Conservation (phyloP, 495 filamentous ascomycete species). For the Xanthoparmelia taractica region DNA sequence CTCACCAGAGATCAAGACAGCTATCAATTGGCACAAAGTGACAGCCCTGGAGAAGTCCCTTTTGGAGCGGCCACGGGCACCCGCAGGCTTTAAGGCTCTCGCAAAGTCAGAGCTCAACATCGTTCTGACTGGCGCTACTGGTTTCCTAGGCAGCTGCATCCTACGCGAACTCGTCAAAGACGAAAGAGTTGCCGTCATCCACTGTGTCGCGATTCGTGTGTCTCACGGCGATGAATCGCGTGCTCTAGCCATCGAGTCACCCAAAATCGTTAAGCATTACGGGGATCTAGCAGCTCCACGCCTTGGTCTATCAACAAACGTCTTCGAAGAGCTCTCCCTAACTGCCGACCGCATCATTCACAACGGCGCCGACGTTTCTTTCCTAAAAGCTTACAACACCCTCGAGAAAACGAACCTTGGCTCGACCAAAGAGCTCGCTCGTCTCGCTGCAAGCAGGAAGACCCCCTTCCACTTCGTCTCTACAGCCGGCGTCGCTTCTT, state of each 20-base stretch:
- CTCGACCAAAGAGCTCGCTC: slow-evolving; percentile 39
- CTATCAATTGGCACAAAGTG: slow-evolving; percentile 24
- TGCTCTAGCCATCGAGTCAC: slow-evolving; percentile 1
- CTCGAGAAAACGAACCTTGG: slow-evolving; percentile 38
- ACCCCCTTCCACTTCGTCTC: slow-evolving; percentile 49
- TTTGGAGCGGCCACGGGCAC: slow-evolving; percentile 21
- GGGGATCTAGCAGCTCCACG: slow-evolving; percentile 33
- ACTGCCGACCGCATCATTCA: slow-evolving; percentile 43
- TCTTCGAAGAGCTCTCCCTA: slow-evolving; percentile 27
- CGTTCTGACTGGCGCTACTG: slow-evolving; percentile 31
- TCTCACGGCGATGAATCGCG: not conserved
- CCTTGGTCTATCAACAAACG: slow-evolving; percentile 34
- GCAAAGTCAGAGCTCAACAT: slow-evolving; percentile 13
- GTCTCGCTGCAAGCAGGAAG: slow-evolving; percentile 27
- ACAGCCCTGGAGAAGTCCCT: slow-evolving; percentile 18
- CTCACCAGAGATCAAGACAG: slow-evolving; percentile 4
- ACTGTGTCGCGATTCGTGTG: slow-evolving; percentile 25
- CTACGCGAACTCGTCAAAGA: slow-evolving; percentile 26
- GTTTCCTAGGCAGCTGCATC: slow-evolving; percentile 27
- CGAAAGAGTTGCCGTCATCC: slow-evolving; percentile 21
- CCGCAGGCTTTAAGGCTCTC: not conserved
- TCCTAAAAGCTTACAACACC: slow-evolving; percentile 40
- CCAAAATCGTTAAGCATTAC: slow-evolving; percentile 32
- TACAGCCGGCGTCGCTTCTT: slow-evolving; percentile 30
- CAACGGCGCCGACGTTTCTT: slow-evolving; percentile 45